Percentiles rank a stretch among this genome's conserved stretches.
phyloP scores from a whole-genome alignment of 2,329 filamentous ascomycete species.

The Cladosporium sp. region DNA sequence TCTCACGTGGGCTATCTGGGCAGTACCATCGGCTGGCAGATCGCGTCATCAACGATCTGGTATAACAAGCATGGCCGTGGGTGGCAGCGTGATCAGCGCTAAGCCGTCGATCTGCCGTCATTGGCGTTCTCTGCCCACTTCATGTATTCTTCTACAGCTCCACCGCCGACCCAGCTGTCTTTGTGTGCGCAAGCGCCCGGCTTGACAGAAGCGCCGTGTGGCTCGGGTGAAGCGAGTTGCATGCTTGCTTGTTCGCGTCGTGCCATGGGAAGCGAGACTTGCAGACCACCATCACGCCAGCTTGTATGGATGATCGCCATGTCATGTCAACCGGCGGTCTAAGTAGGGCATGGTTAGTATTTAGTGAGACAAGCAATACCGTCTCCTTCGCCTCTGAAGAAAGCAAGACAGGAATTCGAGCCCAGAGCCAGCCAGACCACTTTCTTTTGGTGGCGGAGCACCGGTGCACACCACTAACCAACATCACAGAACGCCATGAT shows the following conservation, averaged over 20 bases:
- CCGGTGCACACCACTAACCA: not conserved
- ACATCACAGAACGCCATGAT: not conserved
- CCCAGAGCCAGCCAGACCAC: too few species aligned
- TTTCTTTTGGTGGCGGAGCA: too few species aligned
- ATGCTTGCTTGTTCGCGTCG: not conserved
- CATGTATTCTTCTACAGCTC: not conserved
- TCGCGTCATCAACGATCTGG: not conserved
- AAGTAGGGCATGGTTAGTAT: too few species aligned
- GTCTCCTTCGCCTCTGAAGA: too few species aligned
- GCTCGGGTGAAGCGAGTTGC: not conserved
- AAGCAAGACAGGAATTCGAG: too few species aligned
- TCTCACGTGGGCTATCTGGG: not conserved
- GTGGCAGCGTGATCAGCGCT: not conserved
- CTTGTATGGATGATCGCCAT: not conserved
- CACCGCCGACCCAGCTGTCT: not conserved
- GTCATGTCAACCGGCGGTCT: not conserved
- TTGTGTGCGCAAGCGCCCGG: not conserved
- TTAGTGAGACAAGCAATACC: too few species aligned
- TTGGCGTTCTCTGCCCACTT: not conserved
- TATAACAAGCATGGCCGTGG: not conserved
- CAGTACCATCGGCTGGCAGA: not conserved
- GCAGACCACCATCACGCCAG: not conserved
- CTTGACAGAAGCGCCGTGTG: not conserved
- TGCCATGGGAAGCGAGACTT: not conserved
- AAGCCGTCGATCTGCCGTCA: not conserved